Percentiles rank a stretch among this genome's conserved stretches.
Conservation (phyloP, 768 basidiomycete genomes). For the Russula ochroleuca region DNA sequence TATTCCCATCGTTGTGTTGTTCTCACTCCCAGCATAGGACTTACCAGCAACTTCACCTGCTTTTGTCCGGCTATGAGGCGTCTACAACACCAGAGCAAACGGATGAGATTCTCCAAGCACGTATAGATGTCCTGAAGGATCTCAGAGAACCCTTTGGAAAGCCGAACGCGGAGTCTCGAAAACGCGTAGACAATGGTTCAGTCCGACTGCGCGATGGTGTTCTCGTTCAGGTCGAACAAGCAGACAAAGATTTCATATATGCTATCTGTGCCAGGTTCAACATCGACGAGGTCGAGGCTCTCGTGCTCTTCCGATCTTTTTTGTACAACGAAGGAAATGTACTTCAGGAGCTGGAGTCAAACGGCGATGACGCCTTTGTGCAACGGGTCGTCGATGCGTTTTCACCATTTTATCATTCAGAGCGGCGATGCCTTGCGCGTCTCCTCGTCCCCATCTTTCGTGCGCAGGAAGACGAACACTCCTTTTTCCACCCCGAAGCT, state of each 20-base stretch:
- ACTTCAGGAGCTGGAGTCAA: slow-evolving; percentile 31
- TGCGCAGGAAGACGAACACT: slow-evolving; percentile 53
- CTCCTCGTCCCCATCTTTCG: slow-evolving; percentile 72
- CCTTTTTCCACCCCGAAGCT: slow-evolving; percentile 54
- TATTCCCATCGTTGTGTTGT: too few relatives aligned
- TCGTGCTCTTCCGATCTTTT: slow-evolving; percentile 70
- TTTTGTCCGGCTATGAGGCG: slow-evolving; percentile 56
- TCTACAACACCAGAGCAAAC: slow-evolving; percentile 56
- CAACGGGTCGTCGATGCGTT: slow-evolving; percentile 65
- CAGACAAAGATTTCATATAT: slow-evolving; percentile 63
- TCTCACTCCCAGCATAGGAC: slow-evolving; percentile 42
- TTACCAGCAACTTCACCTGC: slow-evolving; percentile 57
- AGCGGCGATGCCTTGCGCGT: slow-evolving; percentile 67
- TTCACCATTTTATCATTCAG: slow-evolving; percentile 77
- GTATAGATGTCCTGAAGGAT: slow-evolving; percentile 52
- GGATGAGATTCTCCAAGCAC: slow-evolving; percentile 53
- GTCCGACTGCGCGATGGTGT: slow-evolving; percentile 67
- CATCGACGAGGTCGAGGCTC: slow-evolving; percentile 78
- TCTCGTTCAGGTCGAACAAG: slow-evolving; percentile 56
- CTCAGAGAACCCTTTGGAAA: slow-evolving; percentile 62
- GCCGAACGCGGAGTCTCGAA: slow-evolving; percentile 63
- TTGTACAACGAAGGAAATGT: slow-evolving; percentile 62
- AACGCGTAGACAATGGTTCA: slow-evolving; percentile 60
- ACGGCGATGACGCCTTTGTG: slow-evolving; percentile 44
- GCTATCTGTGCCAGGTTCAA: slow-evolving; percentile 69